Conservation (phyloP, 768 basidiomycete genomes). For the Brasilioporus rufonigricans region DNA sequence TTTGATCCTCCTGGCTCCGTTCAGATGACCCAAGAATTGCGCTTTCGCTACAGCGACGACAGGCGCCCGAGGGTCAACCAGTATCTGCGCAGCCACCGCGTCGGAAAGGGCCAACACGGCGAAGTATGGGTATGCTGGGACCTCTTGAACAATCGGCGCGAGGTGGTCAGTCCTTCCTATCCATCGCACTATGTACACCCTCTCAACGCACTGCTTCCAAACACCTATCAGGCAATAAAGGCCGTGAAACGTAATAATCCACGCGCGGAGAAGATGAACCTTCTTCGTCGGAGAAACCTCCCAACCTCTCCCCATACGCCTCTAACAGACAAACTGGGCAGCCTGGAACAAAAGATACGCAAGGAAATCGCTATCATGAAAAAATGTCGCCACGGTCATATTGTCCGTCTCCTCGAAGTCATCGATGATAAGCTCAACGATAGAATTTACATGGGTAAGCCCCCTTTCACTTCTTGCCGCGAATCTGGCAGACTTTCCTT, state of each 20-base stretch:
- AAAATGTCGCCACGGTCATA: slow-evolving; percentile 86
- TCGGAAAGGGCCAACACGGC: slow-evolving; percentile 90
- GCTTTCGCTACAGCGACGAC: slow-evolving; percentile 39
- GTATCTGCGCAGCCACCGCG: slow-evolving; percentile 70
- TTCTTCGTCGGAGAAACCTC: slow-evolving; percentile 47
- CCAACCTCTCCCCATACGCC: slow-evolving; percentile 46
- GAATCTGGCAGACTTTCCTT: slow-evolving; percentile 13
- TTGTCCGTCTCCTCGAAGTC: slow-evolving; percentile 88
- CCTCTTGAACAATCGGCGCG: slow-evolving; percentile 45
- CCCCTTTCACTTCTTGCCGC: slow-evolving; percentile 8
- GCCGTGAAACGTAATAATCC: slow-evolving; percentile 71
- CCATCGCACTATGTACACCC: slow-evolving; percentile 4
- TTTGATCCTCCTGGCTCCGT: slow-evolving; percentile 45
- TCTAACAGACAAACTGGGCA: slow-evolving; percentile 65
- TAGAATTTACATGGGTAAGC: slow-evolving; percentile 92
- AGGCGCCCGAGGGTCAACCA: slow-evolving; percentile 71
- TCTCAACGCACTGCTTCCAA: slow-evolving; percentile 8
- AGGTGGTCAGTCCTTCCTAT: slow-evolving; percentile 38
- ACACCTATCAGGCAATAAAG: slow-evolving; percentile 66
- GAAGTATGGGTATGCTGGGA: slow-evolving; percentile 77
- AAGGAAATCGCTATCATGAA: slow-evolving; percentile 99
- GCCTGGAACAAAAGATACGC: slow-evolving; percentile 79
- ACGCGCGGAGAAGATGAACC: slow-evolving; percentile 61
- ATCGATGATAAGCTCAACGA: slow-evolving; percentile 89
- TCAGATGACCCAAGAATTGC: slow-evolving; percentile 46